Evolutionary conservation across 345 rosid genomes (phyloP).

Genomic region (Eucalyptus lansdowneana): DNA sequence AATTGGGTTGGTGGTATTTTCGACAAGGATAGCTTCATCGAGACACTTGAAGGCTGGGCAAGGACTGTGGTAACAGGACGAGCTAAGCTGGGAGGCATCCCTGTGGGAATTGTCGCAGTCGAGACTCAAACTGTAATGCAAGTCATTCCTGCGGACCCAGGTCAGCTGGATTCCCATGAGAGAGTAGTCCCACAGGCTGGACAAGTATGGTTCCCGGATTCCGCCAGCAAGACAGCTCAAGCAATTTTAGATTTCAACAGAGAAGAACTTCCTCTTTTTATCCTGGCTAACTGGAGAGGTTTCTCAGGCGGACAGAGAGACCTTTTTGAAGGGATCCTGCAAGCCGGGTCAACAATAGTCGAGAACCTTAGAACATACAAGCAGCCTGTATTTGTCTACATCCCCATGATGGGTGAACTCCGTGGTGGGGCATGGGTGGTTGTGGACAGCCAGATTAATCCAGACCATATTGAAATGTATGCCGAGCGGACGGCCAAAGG

Average conservation of each 20-base stretch:
- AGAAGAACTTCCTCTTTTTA: slow-evolving; percentile 94
- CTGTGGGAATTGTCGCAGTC: slow-evolving; percentile 94
- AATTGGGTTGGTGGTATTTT: slow-evolving; percentile 96
- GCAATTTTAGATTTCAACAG: slow-evolving; percentile 90
- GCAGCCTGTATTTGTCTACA: slow-evolving; percentile 95
- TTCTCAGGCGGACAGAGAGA: slow-evolving; percentile 99
- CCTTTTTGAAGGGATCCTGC: slow-evolving; percentile 98
- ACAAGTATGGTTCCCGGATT: slow-evolving; percentile 99
- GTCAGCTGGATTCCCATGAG: slow-evolving; percentile 99
- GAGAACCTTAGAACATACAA: slow-evolving; percentile 95
- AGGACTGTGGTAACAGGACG: slow-evolving; percentile 99
- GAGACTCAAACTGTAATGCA: slow-evolving; percentile 99
- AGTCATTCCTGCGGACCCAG: slow-evolving; percentile 98
- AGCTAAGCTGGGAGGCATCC: slow-evolving; percentile 98
- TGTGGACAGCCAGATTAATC: slow-evolving; percentile 85
- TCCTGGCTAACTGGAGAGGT: slow-evolving; percentile 99
- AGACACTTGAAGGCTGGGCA: slow-evolving; percentile 98
- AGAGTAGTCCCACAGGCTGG: slow-evolving; percentile 99
- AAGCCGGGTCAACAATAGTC: slow-evolving; percentile 96
- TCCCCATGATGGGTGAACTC: slow-evolving; percentile 97
- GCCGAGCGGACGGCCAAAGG: slow-evolving; percentile 94
- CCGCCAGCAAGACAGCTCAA: slow-evolving; percentile 95
- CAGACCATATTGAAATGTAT: slow-evolving; percentile 96
- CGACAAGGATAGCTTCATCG: slow-evolving; percentile 88
- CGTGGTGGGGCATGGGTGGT: slow-evolving; percentile 99